A percentile compares a stretch with the other conserved stretches of the same genome.
Conservation (phyloP, 2,329 filamentous ascomycete genomes). For the Zasmidium angulare region DNA sequence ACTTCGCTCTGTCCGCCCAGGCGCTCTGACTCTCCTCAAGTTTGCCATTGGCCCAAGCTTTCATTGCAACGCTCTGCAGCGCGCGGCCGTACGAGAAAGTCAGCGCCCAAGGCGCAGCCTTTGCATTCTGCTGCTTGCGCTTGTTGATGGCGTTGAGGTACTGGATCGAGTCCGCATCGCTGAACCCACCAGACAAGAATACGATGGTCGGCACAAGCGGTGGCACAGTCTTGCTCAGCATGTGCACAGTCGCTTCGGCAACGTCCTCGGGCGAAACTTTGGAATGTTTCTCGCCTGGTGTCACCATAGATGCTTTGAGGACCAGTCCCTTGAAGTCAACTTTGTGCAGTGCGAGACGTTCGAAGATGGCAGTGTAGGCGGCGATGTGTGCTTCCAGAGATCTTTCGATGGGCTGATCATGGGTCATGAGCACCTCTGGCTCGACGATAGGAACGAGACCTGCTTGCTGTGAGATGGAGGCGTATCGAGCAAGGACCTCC, state of each 20-base stretch:
- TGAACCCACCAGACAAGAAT: conserved; percentile 9
- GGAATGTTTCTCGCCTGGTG: not conserved
- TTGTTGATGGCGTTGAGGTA: conserved; percentile 8
- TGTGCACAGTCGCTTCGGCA: conserved; percentile 3
- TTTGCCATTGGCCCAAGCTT: conserved; percentile 5
- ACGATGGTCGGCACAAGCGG: conserved; percentile 6
- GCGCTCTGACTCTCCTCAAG: conserved; percentile 3
- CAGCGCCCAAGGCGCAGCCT: conserved; percentile 6
- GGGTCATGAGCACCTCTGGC: conserved; percentile 8
- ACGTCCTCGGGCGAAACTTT: not conserved
- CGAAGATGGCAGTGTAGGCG: conserved; percentile 8
- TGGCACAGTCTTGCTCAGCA: not conserved
- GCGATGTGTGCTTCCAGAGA: conserved; percentile 9
- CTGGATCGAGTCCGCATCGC: conserved; percentile 10
- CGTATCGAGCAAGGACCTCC: conserved; percentile 8
- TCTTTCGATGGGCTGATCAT: conserved; percentile 7
- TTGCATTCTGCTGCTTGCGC: conserved; percentile 4
- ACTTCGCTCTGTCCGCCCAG: conserved; percentile 7
- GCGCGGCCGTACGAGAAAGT: conserved; percentile 9
- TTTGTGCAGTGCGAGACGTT: conserved; percentile 4
- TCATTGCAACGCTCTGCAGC: conserved; percentile 8
- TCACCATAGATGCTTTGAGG: conserved; percentile 5
- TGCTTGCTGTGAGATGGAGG: conserved; percentile 7
- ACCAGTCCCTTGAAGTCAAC: conserved; percentile 7
- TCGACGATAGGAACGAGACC: conserved; percentile 8